Base-by-base conservation (phyloP, 345 rosid species). In the Lumnitzera racemosa region DNA sequence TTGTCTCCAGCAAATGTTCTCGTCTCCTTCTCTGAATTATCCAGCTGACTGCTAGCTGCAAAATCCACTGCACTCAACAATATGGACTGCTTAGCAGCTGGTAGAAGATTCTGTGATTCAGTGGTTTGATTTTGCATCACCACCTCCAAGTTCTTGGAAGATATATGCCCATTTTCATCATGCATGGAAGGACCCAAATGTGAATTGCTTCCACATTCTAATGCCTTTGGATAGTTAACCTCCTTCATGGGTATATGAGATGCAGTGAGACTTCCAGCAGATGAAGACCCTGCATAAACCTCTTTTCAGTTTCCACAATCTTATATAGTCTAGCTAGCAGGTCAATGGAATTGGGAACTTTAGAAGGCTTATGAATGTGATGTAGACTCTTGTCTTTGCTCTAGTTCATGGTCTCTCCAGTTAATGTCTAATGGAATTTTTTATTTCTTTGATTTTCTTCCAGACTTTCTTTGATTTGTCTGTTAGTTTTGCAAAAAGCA, bases 211-310 rank as follows among this genome's bases (percentile, higher is more conserved):
- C 62, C 82, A 16, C 73, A 84, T 67, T 67, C 90, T 73, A 75
- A 41, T 36, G 51, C 29, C 53, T 69, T 84, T 57, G 75, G 58
- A 41, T 75, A 80, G 50, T 67, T 87, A 20, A 64, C 68, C 68
- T 81, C 87, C 70, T 57, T 82, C 29, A 67, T 63, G 6, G 64
- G 56, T 57, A 67, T 68, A 63, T 84, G 83, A 57, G 68, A 66
- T 61, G 81, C 91, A 56, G 69, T 57, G 71, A 74, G 69, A 73
- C 74, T 77, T 75, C 86, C 84, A 11, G 76, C 53, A 70, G 83
- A 68, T 63, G 76, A 69, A 20, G 62, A 67, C 60, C 70, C 80
- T 13, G 62, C 65, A 60, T 65, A 74, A 41, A 56, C 4, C 43
- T 56, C 63, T 60, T 70, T 56, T 70, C 79, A 57, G 59, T 55